These are phyloP conservation scores for Aethionema arabicum DNA, from an alignment of 345 rosid genomes.

Conservation along the genomic window DNA sequence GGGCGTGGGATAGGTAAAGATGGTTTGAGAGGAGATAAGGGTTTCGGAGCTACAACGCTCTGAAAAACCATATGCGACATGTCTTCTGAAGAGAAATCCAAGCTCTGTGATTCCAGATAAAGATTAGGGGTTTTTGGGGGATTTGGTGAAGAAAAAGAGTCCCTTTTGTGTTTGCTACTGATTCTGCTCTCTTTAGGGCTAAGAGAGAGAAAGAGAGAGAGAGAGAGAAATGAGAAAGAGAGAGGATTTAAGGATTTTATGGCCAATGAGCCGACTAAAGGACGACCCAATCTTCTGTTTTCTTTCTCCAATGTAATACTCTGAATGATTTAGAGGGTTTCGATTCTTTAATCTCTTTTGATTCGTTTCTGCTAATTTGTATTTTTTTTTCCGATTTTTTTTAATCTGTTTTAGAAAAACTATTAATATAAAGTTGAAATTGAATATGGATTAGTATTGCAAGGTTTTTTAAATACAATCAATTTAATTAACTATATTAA, in stretches of 20 bases:
- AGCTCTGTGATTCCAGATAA: constrained; percentile 1
- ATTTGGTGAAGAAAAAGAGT: constrained; percentile 18
- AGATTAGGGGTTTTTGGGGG: constrained; percentile 8
- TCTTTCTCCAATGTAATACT: not conserved
- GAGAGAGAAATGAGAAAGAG: constrained; percentile 21
- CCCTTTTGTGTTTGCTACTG: not conserved
- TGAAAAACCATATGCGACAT: constrained; percentile 53
- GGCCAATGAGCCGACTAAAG: constrained; percentile 33
- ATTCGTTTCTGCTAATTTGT: too few relatives aligned
- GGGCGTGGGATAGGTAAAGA: constrained; percentile 39
- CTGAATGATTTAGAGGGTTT: not conserved
- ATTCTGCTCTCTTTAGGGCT: constrained; percentile 25
- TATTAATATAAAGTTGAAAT: too few relatives aligned
- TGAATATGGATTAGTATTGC: too few relatives aligned
- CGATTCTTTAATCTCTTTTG: not conserved
- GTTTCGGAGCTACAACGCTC: constrained; percentile 42
- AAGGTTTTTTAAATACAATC: too few relatives aligned
- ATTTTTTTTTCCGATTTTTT: too few relatives aligned
- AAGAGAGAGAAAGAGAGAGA: constrained; percentile 17
- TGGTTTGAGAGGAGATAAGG: constrained; percentile 41
- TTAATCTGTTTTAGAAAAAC: too few relatives aligned
- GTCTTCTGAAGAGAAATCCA: constrained; percentile 5
- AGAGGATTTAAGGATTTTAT: constrained; percentile 29
- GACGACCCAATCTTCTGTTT: constrained; percentile 38
- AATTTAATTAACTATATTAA: too few relatives aligned